Evolutionary conservation across 164 flowering plant genomes (phyloP).

Genomic region (Sextonia rubra): DNA sequence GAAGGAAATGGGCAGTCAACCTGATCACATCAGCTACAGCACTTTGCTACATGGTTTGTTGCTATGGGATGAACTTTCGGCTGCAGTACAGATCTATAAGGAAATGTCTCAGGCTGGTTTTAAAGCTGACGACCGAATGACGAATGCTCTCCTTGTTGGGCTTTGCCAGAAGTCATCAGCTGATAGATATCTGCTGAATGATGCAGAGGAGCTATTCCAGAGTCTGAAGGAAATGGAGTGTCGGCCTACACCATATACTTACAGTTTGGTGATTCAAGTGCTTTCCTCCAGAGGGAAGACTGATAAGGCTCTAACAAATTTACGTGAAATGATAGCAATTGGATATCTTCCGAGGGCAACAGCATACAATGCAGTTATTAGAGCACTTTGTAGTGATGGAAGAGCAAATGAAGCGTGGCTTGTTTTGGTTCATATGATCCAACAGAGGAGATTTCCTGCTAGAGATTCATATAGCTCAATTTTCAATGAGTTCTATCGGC

Average conservation of each 20-base stretch:
- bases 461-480: slow-evolving; percentile 38
- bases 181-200: slow-evolving; percentile 31
- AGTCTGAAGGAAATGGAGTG: slow-evolving; percentile 30
- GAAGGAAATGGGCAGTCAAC: slow-evolving; percentile 48
- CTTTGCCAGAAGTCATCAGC: slow-evolving; percentile 58
- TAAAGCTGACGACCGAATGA: slow-evolving; percentile 47
- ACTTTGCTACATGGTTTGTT: slow-evolving; percentile 72
- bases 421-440: slow-evolving; percentile 38
- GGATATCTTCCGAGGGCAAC: slow-evolving; percentile 43
- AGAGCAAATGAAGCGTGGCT: slow-evolving; percentile 40
- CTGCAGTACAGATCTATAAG: slow-evolving; percentile 42
- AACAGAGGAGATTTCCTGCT: slow-evolving; percentile 23
- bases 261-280: slow-evolving; percentile 44
- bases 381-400: slow-evolving; percentile 49
- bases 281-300: slow-evolving; percentile 38
- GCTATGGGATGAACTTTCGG: slow-evolving; percentile 49
- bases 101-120: slow-evolving; percentile 53
- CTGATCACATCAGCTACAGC: slow-evolving; percentile 66
- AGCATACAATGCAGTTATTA: slow-evolving; percentile 41
- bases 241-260: slow-evolving; percentile 29
- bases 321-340: slow-evolving; percentile 39
- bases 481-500: slow-evolving; percentile 46
- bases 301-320: slow-evolving; percentile 33
- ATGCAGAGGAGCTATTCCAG: slow-evolving; percentile 47
- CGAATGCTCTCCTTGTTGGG: slow-evolving; percentile 49